Evolutionary conservation across 176 grass and related monocot species (phyloP).

Genomic region (Neostapfia colusana): DNA sequence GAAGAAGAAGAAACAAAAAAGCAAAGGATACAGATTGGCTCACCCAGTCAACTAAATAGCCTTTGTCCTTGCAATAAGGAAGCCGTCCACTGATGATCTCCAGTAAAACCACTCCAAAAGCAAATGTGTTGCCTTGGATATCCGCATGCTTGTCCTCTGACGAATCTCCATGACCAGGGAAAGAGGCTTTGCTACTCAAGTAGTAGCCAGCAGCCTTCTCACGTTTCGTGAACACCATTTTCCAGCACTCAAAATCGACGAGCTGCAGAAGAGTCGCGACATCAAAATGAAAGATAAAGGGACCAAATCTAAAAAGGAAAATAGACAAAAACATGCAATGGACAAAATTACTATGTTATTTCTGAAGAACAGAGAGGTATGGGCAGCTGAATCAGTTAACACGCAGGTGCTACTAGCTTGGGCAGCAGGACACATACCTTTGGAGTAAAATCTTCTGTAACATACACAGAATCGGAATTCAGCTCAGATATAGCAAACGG

Average conservation of each 20-base stretch:
- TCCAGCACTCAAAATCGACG: constrained; percentile 98
- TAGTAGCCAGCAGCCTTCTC: constrained; percentile 49
- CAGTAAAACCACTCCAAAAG: constrained; percentile 83
- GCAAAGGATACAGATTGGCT: constrained; percentile 16
- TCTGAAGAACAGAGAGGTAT: neutral
- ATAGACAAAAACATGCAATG: neutral
- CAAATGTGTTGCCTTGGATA: constrained; percentile 73
- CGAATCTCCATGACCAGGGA: constrained; percentile 45
- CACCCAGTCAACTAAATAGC: constrained; percentile 83
- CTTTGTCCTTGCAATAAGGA: constrained; percentile 89
- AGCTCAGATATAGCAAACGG: constrained; percentile 74
- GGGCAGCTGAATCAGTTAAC: no score
- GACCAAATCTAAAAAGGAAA: neutral
- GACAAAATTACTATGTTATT: neutral
- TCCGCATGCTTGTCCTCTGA: constrained; percentile 59
- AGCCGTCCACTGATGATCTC: constrained; percentile 93
- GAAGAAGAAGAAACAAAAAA: no score
- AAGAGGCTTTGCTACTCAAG: constrained; percentile 44
- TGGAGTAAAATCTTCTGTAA: constrained; percentile 89
- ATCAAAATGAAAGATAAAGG: neutral
- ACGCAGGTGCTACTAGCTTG: no score
- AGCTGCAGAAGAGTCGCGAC: constrained; percentile 46
- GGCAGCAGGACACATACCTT: constrained; percentile 50
- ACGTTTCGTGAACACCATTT: constrained; percentile 60
- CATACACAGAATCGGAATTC: constrained; percentile 65